Conservation (phyloP, 1,139 yeast genomes). For the Kodamaea arcana region DNA sequence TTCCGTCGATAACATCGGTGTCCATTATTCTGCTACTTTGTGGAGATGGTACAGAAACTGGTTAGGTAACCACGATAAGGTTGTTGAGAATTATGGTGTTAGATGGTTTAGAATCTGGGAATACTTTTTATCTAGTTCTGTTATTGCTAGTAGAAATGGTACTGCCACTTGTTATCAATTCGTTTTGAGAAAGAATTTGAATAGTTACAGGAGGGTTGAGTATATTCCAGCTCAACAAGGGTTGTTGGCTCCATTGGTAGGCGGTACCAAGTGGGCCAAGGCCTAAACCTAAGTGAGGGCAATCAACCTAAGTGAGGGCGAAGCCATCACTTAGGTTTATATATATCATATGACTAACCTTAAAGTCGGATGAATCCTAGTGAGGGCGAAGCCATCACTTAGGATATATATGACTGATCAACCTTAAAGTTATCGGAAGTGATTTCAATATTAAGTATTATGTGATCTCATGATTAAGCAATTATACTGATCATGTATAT, state of each 20-base stretch:
- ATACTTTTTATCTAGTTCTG: constrained; percentile 77
- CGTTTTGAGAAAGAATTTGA: constrained; percentile 83
- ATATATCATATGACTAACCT: too few species aligned
- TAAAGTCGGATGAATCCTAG: too few species aligned
- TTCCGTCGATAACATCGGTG: constrained; percentile 84
- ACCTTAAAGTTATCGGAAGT: too few species aligned
- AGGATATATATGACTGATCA: too few species aligned
- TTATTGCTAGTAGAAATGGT: constrained; percentile 87
- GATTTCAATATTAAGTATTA: too few species aligned
- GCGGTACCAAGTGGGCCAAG: constrained; percentile 45
- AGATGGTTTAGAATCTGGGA: constrained; percentile 96
- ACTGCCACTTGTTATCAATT: constrained; percentile 92
- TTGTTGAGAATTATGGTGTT: constrained; percentile 74
- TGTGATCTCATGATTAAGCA: too few species aligned
- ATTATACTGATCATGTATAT: too few species aligned
- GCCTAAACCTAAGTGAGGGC: too few species aligned
- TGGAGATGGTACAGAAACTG: constrained; percentile 97
- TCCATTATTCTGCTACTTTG: constrained; percentile 85
- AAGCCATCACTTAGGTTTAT: too few species aligned
- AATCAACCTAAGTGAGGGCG: too few species aligned
- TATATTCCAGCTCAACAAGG: constrained; percentile 79
- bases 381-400: too few species aligned
- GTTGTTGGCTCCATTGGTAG: constrained; percentile 57
- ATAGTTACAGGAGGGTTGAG: constrained; percentile 78
- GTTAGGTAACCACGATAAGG: constrained; percentile 78